Evolutionary conservation across 2,329 filamentous ascomycete species (phyloP), one percentile per base, ranked within the genome.

Genomic region (Emmonsiellopsis sp.): DNA sequence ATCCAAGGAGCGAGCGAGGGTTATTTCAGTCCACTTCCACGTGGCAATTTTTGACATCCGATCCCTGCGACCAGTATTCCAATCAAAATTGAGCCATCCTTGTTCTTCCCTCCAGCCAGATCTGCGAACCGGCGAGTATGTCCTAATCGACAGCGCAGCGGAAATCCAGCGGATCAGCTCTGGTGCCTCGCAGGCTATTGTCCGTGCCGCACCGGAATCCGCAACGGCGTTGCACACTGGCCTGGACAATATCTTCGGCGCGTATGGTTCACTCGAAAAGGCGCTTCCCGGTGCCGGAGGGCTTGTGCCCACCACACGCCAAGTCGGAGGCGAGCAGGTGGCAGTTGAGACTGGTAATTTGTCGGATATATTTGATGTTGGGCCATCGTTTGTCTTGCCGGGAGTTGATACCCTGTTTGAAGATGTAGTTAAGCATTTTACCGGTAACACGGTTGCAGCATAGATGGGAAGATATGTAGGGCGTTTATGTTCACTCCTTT

Each of bases 91-190:
- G 8, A 73, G 80, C 2, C 75, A 78, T 54, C 72, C 81, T 20
- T 80, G 89, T 9, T 81, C 86, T 20, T 82, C 85, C 10, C 70
- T 95, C 1, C 73, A 89, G 2, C 78, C 87, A 2, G 78, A 81
- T 16, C 74, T 79, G 10, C 77, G 77, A 16, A 80, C 82, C 1
- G 83, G 81, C 45, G 89, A 89, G 4, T 95, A 89, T 66, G 73
- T 93, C 40, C 73, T 85, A 8, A 70, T 95, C 5, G 89, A 95
- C 65, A 79, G 85, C n/a, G 77, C 81, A 0, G 88, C 89, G 11
- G 85, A 87, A 62, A 75, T 95, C 40, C 83, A 82, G 72, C 66
- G 65, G 40, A 57, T 71, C 45, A 61, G 64, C 31, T 65, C 63
- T 34, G 46, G 58, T 49, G 60, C 60, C 26, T 66, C 61, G 50